Evolutionary conservation across 345 rosid species (phyloP).

Genomic region (Eucalyptus polybractea): DNA sequence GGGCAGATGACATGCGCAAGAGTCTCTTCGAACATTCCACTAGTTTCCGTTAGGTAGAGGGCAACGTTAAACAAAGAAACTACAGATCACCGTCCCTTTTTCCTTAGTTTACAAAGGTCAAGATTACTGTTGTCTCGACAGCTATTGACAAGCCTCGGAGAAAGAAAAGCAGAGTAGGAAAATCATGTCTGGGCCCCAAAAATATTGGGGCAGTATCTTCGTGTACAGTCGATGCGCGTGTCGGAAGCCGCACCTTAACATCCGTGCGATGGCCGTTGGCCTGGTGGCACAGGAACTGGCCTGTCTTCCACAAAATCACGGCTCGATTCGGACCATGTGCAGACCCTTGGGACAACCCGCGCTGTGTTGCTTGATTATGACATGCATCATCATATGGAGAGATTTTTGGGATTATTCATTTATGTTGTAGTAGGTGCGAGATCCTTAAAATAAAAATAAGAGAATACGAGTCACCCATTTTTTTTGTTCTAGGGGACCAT

Average conservation of each 20-base stretch:
- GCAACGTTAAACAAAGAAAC: not conserved
- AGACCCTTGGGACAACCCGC: not conserved
- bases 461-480: not conserved
- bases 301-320: not conserved
- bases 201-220: not conserved
- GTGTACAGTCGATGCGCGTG: not conserved
- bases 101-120: not conserved
- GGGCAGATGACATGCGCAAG: not conserved
- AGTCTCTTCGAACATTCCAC: not conserved
- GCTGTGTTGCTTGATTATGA: not conserved
- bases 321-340: not conserved
- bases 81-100: not conserved
- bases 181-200: not conserved
- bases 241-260: not conserved
- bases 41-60: not conserved
- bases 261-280: not conserved
- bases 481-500: not conserved
- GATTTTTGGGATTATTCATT: not conserved
- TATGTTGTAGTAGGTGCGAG: not conserved
- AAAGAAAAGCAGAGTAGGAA: not conserved
- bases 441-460: not conserved
- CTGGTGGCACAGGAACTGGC: not conserved
- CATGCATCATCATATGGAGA: not conserved
- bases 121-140: not conserved
- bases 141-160: not conserved